Conservation (phyloP, 148 eudicot genomes). For the Camellia sinensis region DNA sequence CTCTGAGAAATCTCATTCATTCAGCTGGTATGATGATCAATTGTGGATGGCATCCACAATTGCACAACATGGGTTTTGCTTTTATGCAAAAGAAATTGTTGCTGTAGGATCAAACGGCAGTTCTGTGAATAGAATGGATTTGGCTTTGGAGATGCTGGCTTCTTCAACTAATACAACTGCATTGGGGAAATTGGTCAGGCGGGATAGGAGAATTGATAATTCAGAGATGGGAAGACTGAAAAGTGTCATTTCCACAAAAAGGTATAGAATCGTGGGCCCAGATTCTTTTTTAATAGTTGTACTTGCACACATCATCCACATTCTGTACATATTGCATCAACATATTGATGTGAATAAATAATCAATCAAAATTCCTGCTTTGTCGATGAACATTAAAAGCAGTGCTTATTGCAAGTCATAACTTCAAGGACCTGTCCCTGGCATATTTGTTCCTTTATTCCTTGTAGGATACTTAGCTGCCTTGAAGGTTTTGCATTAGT, state of each 20-base stretch:
- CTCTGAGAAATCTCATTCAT: conserved; percentile 45
- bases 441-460: background rate
- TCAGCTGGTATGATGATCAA: conserved; percentile 63
- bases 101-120: conserved; percentile 42
- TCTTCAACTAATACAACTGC: conserved; percentile 60
- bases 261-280: conserved; percentile 36
- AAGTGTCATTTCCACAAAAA: conserved; percentile 25
- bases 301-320: background rate
- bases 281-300: background rate
- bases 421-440: background rate
- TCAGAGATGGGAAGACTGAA: conserved; percentile 23
- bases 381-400: background rate
- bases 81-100: conserved; percentile 53
- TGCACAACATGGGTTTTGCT: conserved; percentile 78
- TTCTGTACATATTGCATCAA: background rate
- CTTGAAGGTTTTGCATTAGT: background rate
- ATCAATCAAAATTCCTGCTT: background rate
- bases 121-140: conserved; percentile 37
- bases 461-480: background rate
- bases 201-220: conserved; percentile 29
- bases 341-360: background rate
- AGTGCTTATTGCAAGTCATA: background rate
- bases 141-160: conserved; percentile 69
- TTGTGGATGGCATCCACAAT: conserved; percentile 57
- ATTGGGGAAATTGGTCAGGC: conserved; percentile 64